Base-by-base conservation (phyloP, 148 eudicot genomes). In the Cornus kousa region DNA sequence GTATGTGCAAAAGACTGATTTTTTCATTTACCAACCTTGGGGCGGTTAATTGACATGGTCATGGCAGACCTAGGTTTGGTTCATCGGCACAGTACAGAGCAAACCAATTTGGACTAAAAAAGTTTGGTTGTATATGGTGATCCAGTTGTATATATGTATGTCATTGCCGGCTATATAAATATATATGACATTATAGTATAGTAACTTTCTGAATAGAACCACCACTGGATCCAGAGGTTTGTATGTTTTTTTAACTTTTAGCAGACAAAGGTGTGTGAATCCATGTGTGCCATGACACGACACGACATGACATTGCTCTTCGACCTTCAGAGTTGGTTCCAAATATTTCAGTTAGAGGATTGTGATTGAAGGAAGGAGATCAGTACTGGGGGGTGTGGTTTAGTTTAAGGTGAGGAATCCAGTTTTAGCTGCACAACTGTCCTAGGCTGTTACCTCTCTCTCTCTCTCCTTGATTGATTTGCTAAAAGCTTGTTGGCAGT, bases 221-320 rank as follows among this genome's bases (percentile, higher is more conserved):
- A 53, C 46, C 46, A 68, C 9, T 68, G 73, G 79, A 48, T 32
- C 46, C 7, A 19, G 8, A 33, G 65, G 24, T 50, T 32, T 31
- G 43, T 20, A 31, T n/a, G 65, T 62, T 77, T 68, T 77, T 68
- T 72, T 67, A 67, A 64, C 50, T 68, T 77, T 77, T 48, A 50
- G 60, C 72, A 77, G 79, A 68, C 66, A 46, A 50, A 77, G 60
- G 65, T 50, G 43, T 68, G 10, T 33, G 79, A 10, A 17, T 68
- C 62, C 78, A 43, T 76, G 71, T 67, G 71, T 67, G 24, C 5
- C 7, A 39, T 39, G 43, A 39, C 23, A 17, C 31, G 65, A 62
- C 33, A 24, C 31, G 65, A 62, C 33, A 24, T 43, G 16, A n/a
- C 57, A 12, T 23, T 3, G 35, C 31, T 74, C 37, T 62, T 24